Evolutionary conservation across 805 yeast genomes (phyloP), one percentile per base, ranked within the genome.

Genomic region (Scheffersomyces coipomensis): DNA sequence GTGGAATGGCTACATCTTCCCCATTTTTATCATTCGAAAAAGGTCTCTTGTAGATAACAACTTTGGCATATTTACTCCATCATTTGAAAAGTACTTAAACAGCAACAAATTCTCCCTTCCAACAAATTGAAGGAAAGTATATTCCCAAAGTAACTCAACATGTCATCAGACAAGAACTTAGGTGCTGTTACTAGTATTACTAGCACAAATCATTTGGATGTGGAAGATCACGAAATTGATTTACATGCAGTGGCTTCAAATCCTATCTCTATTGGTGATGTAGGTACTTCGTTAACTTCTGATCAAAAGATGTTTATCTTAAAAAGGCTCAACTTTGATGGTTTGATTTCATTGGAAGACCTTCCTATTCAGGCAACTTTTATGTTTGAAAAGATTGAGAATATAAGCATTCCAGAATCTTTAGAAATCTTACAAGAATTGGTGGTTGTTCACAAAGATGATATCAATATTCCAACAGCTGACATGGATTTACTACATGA

Each of bases 401-500:
- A 36, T 8, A 22, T 62, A 17, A 24, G 46, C 3, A 34, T 42
- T 5, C 48, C 41, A 2, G 59, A 56, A 12, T 57, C 68, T 2
- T 29, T 65, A 7, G 44, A 40, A 6, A 54, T 64, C 23, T 55
- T 66, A 35, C 52, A 56, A 34, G 55, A 51, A n/a, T 52, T 60
- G 2, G 30, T 64, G 25, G 55, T 40, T 2, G 61, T 56, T 2
- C 67, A 62, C 37, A 39, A 46, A 0, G 60, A 47, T 11, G 73
- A 68, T 41, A 58, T 59, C 25, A 68, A 68, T 42, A 54, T 64
- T 40, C 64, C 66, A 3, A 34, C 53, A 3, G 46, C 43, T 6
- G 71, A 58, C 29, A 55, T 47, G 35, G 59, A 50, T 2, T 52
- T 59, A 17, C 49, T 58, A 29, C 54, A 55, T 43, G 43, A 42